phyloP scores from a whole-genome alignment of 2,329 filamentous ascomycete genomes.

The Cladophialophora psammophila region DNA sequence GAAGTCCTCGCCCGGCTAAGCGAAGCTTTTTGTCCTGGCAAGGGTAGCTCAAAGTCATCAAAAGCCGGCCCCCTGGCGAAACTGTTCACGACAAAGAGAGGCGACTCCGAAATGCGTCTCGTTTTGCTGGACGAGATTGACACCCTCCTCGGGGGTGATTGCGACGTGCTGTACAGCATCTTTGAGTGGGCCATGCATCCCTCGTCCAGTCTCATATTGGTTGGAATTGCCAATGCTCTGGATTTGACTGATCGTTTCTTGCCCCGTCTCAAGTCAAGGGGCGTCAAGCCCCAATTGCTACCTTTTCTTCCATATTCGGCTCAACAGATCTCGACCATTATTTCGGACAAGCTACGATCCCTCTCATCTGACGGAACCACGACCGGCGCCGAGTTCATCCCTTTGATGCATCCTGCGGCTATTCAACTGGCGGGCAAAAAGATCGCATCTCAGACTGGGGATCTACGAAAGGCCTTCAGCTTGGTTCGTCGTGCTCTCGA shows the following conservation, averaged over 20 bases:
- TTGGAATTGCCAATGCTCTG: slow-evolving; percentile 95
- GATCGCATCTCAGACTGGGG: slow-evolving; percentile 90
- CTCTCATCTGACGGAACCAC: slow-evolving; percentile 66
- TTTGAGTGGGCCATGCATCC: slow-evolving; percentile 94
- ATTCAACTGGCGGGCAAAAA: slow-evolving; percentile 95
- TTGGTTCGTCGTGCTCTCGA: slow-evolving; percentile 90
- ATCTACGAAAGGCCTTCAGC: slow-evolving; percentile 93
- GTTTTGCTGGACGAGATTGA: slow-evolving; percentile 95
- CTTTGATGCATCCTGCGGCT: slow-evolving; percentile 91
- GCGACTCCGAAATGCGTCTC: slow-evolving; percentile 68
- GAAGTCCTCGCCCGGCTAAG: slow-evolving; percentile 84
- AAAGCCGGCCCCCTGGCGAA: slow-evolving; percentile 71
- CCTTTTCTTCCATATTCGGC: slow-evolving; percentile 94
- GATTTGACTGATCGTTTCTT: slow-evolving; percentile 95
- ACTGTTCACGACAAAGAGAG: slow-evolving; percentile 71
- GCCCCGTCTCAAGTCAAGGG: slow-evolving; percentile 89
- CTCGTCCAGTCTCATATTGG: slow-evolving; percentile 78
- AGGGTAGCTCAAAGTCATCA: slow-evolving; percentile 71
- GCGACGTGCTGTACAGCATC: slow-evolving; percentile 88
- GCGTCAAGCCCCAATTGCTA: slow-evolving; percentile 86
- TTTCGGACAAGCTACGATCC: slow-evolving; percentile 81
- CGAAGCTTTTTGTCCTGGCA: slow-evolving; percentile 70
- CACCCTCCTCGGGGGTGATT: slow-evolving; percentile 84
- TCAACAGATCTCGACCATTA: slow-evolving; percentile 83
- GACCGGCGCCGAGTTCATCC: slow-evolving; percentile 67